A percentile compares a stretch with the other conserved stretches of the same genome.
phyloP scores from a whole-genome alignment of 2,329 filamentous ascomycete genomes.

The Ascochyta viciae-villosae region DNA sequence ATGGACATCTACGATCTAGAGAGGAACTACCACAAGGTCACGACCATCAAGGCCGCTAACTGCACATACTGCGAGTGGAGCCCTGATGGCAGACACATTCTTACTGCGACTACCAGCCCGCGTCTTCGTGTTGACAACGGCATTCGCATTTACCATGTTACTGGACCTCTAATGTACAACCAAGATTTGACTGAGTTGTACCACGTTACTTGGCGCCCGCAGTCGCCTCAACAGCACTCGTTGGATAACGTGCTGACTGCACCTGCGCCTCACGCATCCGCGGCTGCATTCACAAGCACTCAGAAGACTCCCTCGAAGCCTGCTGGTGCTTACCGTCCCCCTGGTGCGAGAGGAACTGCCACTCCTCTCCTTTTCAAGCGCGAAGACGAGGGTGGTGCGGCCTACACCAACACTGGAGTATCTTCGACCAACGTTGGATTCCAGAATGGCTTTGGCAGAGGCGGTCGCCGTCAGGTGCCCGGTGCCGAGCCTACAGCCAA shows the following conservation, averaged over 20 bases:
- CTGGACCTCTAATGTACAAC: conserved; percentile 89
- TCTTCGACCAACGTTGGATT: conserved; percentile 62
- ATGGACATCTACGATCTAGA: conserved; percentile 97
- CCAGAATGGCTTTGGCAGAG: conserved; percentile 81
- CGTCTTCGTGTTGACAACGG: conserved; percentile 96
- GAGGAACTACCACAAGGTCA: conserved; percentile 90
- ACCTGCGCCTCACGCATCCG: conserved; percentile 82
- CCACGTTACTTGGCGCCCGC: conserved; percentile 84
- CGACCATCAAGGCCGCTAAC: conserved; percentile 93
- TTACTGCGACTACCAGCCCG: conserved; percentile 97
- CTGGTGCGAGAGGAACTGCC: conserved; percentile 85
- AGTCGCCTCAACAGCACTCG: conserved; percentile 66
- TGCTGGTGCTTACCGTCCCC: conserved; percentile 94
- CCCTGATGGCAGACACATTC: conserved; percentile 90
- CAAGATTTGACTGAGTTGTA: conserved; percentile 96
- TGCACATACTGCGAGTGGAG: conserved; percentile 98
- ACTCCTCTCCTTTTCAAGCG: conserved; percentile 96
- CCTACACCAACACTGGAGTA: conserved; percentile 81
- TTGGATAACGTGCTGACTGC: conserved; percentile 76
- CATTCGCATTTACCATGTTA: conserved; percentile 92
- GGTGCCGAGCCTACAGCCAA: conserved; percentile 77
- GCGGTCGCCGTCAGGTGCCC: conserved; percentile 78
- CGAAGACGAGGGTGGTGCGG: conserved; percentile 93
- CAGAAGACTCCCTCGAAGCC: conserved; percentile 96
- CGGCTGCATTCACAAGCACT: conserved; percentile 79